A percentile compares a stretch with the other conserved stretches of the same genome.
These are phyloP conservation scores for Stagonosporopsis vannaccii DNA, from an alignment of 2,329 filamentous ascomycete genomes.

Conservation along the genomic window DNA sequence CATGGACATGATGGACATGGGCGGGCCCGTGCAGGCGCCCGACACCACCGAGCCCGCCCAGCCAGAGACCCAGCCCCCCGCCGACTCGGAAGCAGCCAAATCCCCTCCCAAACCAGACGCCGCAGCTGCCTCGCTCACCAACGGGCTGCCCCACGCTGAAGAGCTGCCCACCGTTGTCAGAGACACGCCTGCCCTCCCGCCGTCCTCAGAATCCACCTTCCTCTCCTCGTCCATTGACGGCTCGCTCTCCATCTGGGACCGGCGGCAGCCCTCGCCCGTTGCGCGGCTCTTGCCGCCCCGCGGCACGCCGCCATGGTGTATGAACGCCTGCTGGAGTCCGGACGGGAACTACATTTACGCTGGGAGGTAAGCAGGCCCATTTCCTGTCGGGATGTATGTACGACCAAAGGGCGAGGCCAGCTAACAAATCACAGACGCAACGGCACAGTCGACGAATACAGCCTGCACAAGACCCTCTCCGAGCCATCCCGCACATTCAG, in stretches of 20 bases:
- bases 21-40: constrained; percentile 52
- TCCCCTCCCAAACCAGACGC: constrained; percentile 17
- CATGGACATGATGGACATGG: constrained; percentile 56
- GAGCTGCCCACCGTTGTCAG: constrained; percentile 39
- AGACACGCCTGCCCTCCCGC: constrained; percentile 41
- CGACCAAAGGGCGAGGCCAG: neutral
- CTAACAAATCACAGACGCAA: constrained; percentile 63
- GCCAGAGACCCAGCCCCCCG: neutral
- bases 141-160: constrained; percentile 62
- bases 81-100: neutral
- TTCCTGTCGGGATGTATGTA: no score
- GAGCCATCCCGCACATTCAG: constrained; percentile 80
- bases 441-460: constrained; percentile 93
- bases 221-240: constrained; percentile 89
- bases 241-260: constrained; percentile 91
- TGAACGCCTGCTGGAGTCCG: constrained; percentile 95
- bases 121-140: constrained; percentile 36
- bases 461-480: constrained; percentile 79
- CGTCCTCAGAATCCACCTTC: constrained; percentile 69
- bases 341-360: constrained; percentile 96
- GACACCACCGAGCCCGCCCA: constrained; percentile 23
- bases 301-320: constrained; percentile 92
- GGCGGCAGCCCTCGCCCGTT: constrained; percentile 75
- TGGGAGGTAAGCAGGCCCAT: constrained; percentile 69
- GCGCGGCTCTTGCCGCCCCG: constrained; percentile 78